Evolutionary conservation across 805 yeast genomes (phyloP).

Genomic region (Hanseniaspora hatyaiensis): DNA sequence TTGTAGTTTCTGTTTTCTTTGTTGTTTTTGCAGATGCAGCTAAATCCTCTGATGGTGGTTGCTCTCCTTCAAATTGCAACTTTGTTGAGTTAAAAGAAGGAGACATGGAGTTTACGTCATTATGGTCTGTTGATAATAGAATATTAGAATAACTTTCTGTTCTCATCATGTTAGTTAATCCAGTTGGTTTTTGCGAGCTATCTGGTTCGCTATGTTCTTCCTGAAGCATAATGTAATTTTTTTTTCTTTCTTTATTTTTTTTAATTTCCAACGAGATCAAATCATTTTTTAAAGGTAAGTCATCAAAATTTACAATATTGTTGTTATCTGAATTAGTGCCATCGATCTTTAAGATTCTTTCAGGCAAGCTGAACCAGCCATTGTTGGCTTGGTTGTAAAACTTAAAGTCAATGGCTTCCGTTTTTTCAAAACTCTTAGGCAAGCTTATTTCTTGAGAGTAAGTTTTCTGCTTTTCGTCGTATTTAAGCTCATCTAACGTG

Average conservation of each 20-base stretch:
- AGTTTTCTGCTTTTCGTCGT: not conserved
- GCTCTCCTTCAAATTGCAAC: not conserved
- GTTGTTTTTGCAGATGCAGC: not conserved
- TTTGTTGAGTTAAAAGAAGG: conserved; percentile 1
- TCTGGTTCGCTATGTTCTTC: not conserved
- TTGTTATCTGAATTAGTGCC: not conserved
- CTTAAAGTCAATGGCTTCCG: not conserved
- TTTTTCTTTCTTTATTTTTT: not conserved
- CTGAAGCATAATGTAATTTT: conserved; percentile 5
- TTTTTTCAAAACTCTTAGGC: no score
- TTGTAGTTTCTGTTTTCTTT: not conserved
- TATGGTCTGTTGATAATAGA: conserved; percentile 7
- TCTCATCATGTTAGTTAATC: conserved; percentile 2
- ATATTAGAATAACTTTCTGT: conserved; percentile 6
- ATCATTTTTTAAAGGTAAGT: not conserved
- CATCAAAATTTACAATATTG: not conserved
- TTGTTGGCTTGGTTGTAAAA: not conserved
- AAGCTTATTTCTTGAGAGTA: not conserved
- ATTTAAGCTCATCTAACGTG: not conserved
- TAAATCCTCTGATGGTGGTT: conserved; percentile 1
- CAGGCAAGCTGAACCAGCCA: conserved; percentile 7
- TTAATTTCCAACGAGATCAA: not conserved
- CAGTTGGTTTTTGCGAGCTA: not conserved
- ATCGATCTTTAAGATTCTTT: not conserved
- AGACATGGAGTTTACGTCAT: conserved; percentile 6